Percentiles rank a stretch among this genome's conserved stretches.
phyloP scores from a whole-genome alignment of 306 rosid species.

The Mimosa bimucronata region DNA sequence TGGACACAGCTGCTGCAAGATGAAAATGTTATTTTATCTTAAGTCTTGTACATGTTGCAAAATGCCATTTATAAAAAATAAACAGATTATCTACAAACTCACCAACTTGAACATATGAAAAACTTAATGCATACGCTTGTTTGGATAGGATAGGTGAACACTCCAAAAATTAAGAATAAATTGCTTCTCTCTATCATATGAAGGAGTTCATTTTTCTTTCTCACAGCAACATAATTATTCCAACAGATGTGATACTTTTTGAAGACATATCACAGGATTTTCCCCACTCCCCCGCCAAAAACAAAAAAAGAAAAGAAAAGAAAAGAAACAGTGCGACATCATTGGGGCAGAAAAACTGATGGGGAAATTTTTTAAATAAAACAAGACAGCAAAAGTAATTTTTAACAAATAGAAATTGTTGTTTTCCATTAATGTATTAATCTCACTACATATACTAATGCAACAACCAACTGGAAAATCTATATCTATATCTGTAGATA shows the following conservation, averaged over 20 bases:
- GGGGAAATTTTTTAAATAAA: background rate
- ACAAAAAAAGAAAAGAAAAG: too few relatives aligned
- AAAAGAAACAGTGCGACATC: background rate
- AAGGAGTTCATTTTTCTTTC: slow-evolving; percentile 18
- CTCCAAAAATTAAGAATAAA: background rate
- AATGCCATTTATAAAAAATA: background rate
- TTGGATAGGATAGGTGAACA: background rate
- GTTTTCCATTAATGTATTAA: background rate
- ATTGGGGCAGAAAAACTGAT: background rate
- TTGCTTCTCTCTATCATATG: background rate
- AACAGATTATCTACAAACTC: background rate
- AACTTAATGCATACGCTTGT: slow-evolving; percentile 6
- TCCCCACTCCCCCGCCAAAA: background rate
- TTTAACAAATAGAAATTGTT: background rate
- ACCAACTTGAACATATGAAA: background rate
- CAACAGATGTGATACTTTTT: background rate
- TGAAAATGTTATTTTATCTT: slow-evolving; percentile 4
- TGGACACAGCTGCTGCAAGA: background rate
- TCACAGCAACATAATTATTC: background rate
- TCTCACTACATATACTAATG: background rate
- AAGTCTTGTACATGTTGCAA: background rate
- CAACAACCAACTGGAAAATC: background rate
- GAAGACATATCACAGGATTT: background rate
- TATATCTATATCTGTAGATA: background rate
- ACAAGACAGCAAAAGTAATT: background rate